Percentiles rank a stretch among this genome's conserved stretches.
Evolutionary conservation across 257 asterid genomes (phyloP).

Genomic region (Nyctanthes arbortristis): DNA sequence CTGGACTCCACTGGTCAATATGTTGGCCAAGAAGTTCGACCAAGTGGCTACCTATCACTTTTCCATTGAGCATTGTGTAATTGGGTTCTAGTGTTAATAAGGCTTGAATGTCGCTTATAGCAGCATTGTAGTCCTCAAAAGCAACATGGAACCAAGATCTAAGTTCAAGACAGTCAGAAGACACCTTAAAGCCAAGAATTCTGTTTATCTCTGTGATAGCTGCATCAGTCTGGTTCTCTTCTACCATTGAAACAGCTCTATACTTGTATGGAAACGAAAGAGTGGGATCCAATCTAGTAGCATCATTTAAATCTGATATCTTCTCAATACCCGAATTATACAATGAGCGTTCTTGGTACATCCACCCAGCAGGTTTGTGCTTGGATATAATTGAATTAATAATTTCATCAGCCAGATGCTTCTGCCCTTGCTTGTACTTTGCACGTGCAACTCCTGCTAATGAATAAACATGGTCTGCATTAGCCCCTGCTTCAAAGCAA

Average conservation of each 20-base stretch:
- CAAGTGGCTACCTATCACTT: conserved; percentile 49
- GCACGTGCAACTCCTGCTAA: conserved; percentile 46
- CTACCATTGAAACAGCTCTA: conserved; percentile 45
- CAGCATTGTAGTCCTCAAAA: conserved; percentile 43
- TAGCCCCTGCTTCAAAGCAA: conserved; percentile 46
- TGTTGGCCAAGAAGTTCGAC: conserved; percentile 39
- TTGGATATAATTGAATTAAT: conserved; percentile 30
- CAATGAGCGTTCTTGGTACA: conserved; percentile 53
- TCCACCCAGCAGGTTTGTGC: conserved; percentile 46
- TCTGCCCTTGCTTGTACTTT: conserved; percentile 45
- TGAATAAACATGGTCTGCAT: conserved; percentile 44
- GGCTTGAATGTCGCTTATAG: conserved; percentile 48
- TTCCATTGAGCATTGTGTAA: conserved; percentile 45
- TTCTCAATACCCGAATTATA: conserved; percentile 44
- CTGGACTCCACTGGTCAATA: conserved; percentile 47
- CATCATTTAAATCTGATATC: conserved; percentile 41
- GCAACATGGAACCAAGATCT: conserved; percentile 50
- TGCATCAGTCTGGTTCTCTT: conserved; percentile 38
- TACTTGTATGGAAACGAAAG: conserved; percentile 49
- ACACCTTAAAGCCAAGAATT: conserved; percentile 47
- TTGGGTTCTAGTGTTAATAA: conserved; percentile 49
- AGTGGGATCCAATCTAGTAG: conserved; percentile 51
- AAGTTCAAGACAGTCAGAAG: conserved; percentile 45
- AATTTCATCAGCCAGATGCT: conserved; percentile 38
- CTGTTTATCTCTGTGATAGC: conserved; percentile 46